Evolutionary conservation across 768 basidiomycete species (phyloP).

Genomic region (Strobilomyces echinocephalus): DNA sequence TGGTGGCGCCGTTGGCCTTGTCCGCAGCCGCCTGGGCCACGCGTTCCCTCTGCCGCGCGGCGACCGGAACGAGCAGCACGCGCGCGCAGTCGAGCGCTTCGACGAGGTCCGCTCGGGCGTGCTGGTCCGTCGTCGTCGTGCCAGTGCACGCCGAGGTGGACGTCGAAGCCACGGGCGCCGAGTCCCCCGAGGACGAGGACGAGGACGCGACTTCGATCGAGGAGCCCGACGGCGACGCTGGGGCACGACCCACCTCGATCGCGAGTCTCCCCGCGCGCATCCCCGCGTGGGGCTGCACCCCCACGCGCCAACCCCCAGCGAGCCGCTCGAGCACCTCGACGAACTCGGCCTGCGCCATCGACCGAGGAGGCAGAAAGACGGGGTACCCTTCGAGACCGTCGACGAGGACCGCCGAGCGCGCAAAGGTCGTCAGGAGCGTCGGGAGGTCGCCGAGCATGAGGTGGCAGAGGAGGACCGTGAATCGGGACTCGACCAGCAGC

Average conservation of each 20-base stretch:
- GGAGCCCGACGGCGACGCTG: conserved; percentile 19
- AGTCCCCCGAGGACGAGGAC: conserved; percentile 20
- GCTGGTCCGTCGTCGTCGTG: neutral
- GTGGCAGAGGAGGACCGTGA: conserved; percentile 68
- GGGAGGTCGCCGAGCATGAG: conserved; percentile 76
- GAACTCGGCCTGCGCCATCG: conserved; percentile 89
- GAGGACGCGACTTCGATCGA: conserved; percentile 22
- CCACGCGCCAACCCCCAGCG: conserved; percentile 68
- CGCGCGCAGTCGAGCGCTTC: conserved; percentile 64
- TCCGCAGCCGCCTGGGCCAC: conserved; percentile 49
- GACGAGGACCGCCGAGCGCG: conserved; percentile 60
- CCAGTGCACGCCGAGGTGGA: conserved; percentile 5
- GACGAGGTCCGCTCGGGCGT: conserved; percentile 36
- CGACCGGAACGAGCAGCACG: conserved; percentile 69
- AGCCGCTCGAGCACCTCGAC: conserved; percentile 81
- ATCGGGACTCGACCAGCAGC: conserved; percentile 82
- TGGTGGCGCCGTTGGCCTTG: conserved; percentile 33
- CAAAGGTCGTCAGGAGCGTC: conserved; percentile 57
- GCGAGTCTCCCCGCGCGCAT: conserved; percentile 39
- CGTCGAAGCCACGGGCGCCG: conserved; percentile 18
- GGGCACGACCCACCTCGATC: conserved; percentile 29
- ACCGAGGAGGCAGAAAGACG: conserved; percentile 79
- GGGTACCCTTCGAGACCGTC: conserved; percentile 87
- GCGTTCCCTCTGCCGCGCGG: conserved; percentile 56
- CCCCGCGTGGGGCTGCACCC: conserved; percentile 54